These are phyloP conservation scores for Astrothelium macrocarpum DNA, from an alignment of 495 filamentous ascomycete species.

Conservation along the genomic window DNA sequence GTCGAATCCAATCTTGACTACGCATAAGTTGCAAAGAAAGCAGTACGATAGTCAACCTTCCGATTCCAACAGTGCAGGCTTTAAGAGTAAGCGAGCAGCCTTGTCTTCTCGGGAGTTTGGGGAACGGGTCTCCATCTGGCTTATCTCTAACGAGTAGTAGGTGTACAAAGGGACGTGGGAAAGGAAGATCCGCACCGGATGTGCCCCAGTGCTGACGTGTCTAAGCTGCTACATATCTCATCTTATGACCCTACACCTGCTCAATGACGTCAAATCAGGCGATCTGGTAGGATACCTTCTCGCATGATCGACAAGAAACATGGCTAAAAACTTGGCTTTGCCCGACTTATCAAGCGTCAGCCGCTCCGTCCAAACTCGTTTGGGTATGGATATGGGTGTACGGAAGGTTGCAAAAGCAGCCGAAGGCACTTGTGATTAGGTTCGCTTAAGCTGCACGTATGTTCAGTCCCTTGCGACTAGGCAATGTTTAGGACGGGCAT, in stretches of 20 bases:
- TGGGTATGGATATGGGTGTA: background rate
- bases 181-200: background rate
- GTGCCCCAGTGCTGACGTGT: background rate
- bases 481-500: background rate
- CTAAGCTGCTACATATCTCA: background rate
- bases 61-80: background rate
- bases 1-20: background rate
- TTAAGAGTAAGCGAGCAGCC: background rate
- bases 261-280: conserved; percentile 2
- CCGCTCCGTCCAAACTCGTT: background rate
- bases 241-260: background rate
- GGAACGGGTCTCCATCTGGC: background rate
- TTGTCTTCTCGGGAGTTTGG: background rate
- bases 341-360: background rate
- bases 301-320: background rate
- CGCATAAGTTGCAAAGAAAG: background rate
- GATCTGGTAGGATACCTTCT: background rate
- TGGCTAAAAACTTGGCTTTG: background rate
- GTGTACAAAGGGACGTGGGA: background rate
- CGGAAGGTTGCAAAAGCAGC: background rate
- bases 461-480: background rate
- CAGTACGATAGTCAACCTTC: background rate
- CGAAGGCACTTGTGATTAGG: background rate
- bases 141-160: background rate
- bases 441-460: background rate